A percentile compares a stretch with the other conserved stretches of the same genome.
These are phyloP conservation scores for Ophiostoma pallidulum DNA, from an alignment of 2,329 filamentous ascomycete species.

Conservation along the genomic window DNA sequence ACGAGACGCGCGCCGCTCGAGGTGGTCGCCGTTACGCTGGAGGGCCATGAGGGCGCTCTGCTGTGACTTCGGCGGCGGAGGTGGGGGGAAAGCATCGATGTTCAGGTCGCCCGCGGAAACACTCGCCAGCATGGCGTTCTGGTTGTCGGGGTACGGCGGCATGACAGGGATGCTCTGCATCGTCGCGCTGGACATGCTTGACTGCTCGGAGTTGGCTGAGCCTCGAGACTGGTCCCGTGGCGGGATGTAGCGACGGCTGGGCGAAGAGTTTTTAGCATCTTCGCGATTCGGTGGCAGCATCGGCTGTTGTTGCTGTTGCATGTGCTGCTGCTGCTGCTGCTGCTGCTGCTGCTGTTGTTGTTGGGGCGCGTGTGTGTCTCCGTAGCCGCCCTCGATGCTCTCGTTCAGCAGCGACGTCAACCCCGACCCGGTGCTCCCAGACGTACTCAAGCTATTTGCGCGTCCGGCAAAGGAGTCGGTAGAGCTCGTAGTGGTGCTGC, in stretches of 20 bases:
- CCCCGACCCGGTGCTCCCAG: slow-evolving; percentile 47
- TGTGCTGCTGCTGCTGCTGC: slow-evolving; percentile 17
- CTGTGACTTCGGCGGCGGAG: slow-evolving; percentile 65
- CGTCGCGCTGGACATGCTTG: slow-evolving; percentile 61
- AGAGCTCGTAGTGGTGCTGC: slow-evolving; percentile 44
- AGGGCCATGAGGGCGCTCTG: slow-evolving; percentile 84
- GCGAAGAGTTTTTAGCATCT: slow-evolving; percentile 30
- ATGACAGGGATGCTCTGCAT: slow-evolving; percentile 70
- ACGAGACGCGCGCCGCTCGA: slow-evolving; percentile 85
- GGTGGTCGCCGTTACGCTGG: slow-evolving; percentile 72
- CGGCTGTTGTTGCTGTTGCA: slow-evolving; percentile 26
- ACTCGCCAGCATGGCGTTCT: slow-evolving; percentile 38
- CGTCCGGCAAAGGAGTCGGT: not conserved
- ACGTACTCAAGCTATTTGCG: slow-evolving; percentile 50
- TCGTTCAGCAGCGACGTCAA: slow-evolving; percentile 52
- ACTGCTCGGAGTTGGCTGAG: slow-evolving; percentile 49
- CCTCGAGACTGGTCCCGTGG: slow-evolving; percentile 43
- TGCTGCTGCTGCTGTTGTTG: slow-evolving; percentile 23
- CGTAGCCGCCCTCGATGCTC: slow-evolving; percentile 45
- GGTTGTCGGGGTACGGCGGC: slow-evolving; percentile 55
- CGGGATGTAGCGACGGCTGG: slow-evolving; percentile 37
- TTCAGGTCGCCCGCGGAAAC: slow-evolving; percentile 39
- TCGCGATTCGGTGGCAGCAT: slow-evolving; percentile 20
- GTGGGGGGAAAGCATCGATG: slow-evolving; percentile 60
- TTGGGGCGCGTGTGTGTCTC: slow-evolving; percentile 18